These are phyloP conservation scores for Passalora sequoiae DNA, from an alignment of 2,329 filamentous ascomycete species.

Conservation along the genomic window DNA sequence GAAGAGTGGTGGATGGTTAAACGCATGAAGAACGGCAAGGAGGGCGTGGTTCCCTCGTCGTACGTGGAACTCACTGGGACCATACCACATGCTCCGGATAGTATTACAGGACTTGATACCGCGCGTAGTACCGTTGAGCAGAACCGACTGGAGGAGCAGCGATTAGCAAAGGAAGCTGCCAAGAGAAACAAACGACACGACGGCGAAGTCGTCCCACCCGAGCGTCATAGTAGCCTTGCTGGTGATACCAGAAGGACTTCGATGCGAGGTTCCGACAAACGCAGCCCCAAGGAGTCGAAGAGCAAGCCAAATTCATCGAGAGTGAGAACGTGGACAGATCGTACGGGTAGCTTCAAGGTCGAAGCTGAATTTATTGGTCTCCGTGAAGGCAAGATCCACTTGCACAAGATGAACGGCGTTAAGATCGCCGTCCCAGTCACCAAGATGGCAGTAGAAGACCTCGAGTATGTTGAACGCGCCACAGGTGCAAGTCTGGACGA, in stretches of 20 bases:
- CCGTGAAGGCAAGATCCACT: constrained; percentile 91
- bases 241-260: constrained; percentile 25
- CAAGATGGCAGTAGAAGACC: constrained; percentile 93
- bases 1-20: constrained; percentile 99
- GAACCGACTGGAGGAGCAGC: constrained; percentile 71
- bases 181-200: constrained; percentile 54
- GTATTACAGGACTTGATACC: constrained; percentile 53
- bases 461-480: constrained; percentile 85
- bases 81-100: constrained; percentile 46
- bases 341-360: constrained; percentile 92
- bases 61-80: constrained; percentile 85
- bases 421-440: constrained; percentile 93
- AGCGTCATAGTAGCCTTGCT: constrained; percentile 73
- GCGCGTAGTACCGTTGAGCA: constrained; percentile 70
- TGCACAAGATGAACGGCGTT: constrained; percentile 96
- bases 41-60: constrained; percentile 93
- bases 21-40: constrained; percentile 82
- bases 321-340: constrained; percentile 89
- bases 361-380: constrained; percentile 94
- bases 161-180: constrained; percentile 73
- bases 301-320: constrained; percentile 78
- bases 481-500: constrained; percentile 87
- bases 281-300: constrained; percentile 51
- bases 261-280: constrained; percentile 44
- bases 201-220: constrained; percentile 65